Evolutionary conservation across 2,329 filamentous ascomycete genomes (phyloP).

Genomic region (Cladophialophora carrionii): DNA sequence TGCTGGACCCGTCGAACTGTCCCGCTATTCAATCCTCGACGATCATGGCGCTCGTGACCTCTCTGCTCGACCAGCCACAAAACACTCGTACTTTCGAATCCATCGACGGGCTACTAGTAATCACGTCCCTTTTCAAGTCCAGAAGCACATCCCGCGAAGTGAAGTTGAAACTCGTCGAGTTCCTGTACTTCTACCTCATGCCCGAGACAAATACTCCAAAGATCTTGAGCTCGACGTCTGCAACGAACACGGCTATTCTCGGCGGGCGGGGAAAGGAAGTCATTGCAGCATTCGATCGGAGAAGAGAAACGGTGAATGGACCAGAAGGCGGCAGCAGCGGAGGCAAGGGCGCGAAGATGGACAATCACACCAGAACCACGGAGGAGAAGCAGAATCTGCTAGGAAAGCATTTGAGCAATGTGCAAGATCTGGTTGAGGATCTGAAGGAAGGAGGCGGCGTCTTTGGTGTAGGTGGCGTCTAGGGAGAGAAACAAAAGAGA

Average conservation of each 20-base stretch:
- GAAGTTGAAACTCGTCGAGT: slow-evolving; percentile 94
- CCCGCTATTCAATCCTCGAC: slow-evolving; percentile 89
- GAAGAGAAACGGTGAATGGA: slow-evolving; percentile 40
- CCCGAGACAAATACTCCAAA: slow-evolving; percentile 67
- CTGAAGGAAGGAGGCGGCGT: slow-evolving; percentile 61
- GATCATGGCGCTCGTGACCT: slow-evolving; percentile 84
- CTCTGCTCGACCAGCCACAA: slow-evolving; percentile 79
- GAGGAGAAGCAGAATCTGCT: slow-evolving; percentile 81
- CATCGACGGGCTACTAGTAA: slow-evolving; percentile 86
- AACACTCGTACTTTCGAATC: slow-evolving; percentile 92
- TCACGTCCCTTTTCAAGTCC: slow-evolving; percentile 91
- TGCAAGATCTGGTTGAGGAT: slow-evolving; percentile 83
- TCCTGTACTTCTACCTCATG: slow-evolving; percentile 98
- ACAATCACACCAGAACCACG: slow-evolving; percentile 62
- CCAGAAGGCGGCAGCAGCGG: slow-evolving; percentile 20
- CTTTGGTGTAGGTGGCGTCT: slow-evolving; percentile 31
- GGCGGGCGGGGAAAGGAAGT: slow-evolving; percentile 71
- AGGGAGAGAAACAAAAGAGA: background rate
- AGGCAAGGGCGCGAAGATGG: slow-evolving; percentile 2
- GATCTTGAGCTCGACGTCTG: slow-evolving; percentile 44
- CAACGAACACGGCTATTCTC: slow-evolving; percentile 46
- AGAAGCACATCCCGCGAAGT: slow-evolving; percentile 83
- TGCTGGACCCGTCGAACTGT: slow-evolving; percentile 89
- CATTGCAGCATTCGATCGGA: slow-evolving; percentile 57
- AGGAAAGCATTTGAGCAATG: slow-evolving; percentile 76